Conservation (phyloP, 225 moss, liverwort and hornwort species). For the Lunularia cruciata region DNA sequence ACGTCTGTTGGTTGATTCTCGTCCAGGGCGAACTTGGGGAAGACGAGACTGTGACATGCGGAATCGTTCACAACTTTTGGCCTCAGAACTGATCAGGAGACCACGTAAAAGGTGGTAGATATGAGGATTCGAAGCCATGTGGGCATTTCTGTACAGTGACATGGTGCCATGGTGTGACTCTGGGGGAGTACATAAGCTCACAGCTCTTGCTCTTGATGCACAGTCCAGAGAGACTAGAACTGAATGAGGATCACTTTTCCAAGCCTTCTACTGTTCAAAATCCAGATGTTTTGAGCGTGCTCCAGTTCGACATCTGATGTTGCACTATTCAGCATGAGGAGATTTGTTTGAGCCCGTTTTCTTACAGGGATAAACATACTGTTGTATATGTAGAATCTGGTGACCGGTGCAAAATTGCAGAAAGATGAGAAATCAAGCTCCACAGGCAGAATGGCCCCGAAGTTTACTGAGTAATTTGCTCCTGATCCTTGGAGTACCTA, state of each 20-base stretch:
- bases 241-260: not conserved
- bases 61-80: constrained; percentile 23
- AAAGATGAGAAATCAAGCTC: too few species aligned
- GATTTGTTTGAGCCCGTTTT: not conserved
- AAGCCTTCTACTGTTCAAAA: not conserved
- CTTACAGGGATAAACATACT: not conserved
- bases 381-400: too few species aligned
- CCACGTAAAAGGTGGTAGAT: not conserved
- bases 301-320: not conserved
- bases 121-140: not conserved
- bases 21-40: constrained; percentile 18
- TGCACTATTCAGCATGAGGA: not conserved
- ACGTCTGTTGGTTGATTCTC: constrained; percentile 14
- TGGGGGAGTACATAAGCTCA: not conserved
- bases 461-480: too few species aligned
- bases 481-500: too few species aligned
- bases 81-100: constrained; percentile 9
- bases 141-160: not conserved
- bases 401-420: too few species aligned
- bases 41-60: constrained; percentile 20
- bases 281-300: not conserved
- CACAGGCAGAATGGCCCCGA: too few species aligned
- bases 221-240: not conserved
- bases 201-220: not conserved
- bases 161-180: not conserved